Evolutionary conservation across 305 asterid genomes (phyloP), one percentile per base, ranked within the genome.

Genomic region (Fraxinus floribunda): DNA sequence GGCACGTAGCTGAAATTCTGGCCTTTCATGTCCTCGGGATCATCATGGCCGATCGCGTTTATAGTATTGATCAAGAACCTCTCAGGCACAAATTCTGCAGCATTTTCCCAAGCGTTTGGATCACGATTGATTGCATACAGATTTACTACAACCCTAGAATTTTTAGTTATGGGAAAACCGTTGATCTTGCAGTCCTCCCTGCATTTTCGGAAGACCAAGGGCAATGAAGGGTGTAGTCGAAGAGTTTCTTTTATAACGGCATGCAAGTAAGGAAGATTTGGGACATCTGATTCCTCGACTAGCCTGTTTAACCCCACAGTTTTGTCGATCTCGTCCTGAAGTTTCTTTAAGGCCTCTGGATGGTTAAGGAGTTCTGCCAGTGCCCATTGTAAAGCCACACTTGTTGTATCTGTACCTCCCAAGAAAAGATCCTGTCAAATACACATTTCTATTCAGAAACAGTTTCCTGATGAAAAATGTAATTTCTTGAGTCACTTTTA

Each of bases 391-490:
- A 87, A 46, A 29, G 93, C 89, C 80, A 90, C 85, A 13, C 91
- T 91, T 46, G 91, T 88, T 83, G 93, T 87, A 72, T 90, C 88
- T 0, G 90, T 90, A 22, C 93, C 91, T 7, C 90, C 93, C 16
- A 80, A 83, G 55, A 88, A 88, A 73, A 88, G 75, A 81, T 90
- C 90, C 91, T 90, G 88, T 71, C 22, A 26, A 44, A 26, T 76
- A 20, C 79, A 35, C 36, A 9, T 20, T 75, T 75, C 16, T 41
- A 20, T 0, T 75, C 79, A 35, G 6, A 10, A 35, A 8, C 46
- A 18, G 13, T 34, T 34, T 75, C 78, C 78, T 5, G 10, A 44
- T 7, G 18, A 75, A 75, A 64, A 24, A 9, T 22, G 73, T 8
- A 26, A 24, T 64, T 64, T 24, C 73, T 64, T 20, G 13, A 18